These are phyloP conservation scores for Byssothecium circinans DNA, from an alignment of 2,329 filamentous ascomycete genomes.

Conservation along the genomic window DNA sequence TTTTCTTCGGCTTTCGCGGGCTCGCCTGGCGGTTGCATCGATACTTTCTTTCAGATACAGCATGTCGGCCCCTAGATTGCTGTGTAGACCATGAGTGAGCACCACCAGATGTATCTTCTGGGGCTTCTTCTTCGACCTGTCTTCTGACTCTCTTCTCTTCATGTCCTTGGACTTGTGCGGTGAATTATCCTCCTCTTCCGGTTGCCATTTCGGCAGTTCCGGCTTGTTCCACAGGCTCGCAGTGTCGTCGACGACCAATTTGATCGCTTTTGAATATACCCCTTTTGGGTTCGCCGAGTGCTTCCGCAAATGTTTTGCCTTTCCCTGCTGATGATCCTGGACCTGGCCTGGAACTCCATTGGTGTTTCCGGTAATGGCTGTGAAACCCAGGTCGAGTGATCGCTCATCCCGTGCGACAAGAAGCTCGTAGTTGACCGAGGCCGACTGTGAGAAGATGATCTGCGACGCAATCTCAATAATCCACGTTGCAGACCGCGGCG, in stretches of 20 bases:
- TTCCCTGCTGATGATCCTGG: constrained; percentile 72
- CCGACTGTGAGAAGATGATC: constrained; percentile 88
- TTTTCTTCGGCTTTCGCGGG: constrained; percentile 67
- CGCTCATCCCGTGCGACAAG: constrained; percentile 83
- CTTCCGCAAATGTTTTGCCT: constrained; percentile 54
- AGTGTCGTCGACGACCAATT: constrained; percentile 82
- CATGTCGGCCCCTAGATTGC: constrained; percentile 95
- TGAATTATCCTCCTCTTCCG: constrained; percentile 34
- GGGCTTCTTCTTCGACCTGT: constrained; percentile 60
- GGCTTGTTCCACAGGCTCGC: constrained; percentile 92
- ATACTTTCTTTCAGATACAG: constrained; percentile 97
- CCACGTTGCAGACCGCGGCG: constrained; percentile 71
- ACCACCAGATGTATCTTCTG: constrained; percentile 90
- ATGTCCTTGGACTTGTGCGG: constrained; percentile 27
- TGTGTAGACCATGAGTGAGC: constrained; percentile 91
- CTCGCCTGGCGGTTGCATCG: constrained; percentile 76
- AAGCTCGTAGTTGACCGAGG: constrained; percentile 84
- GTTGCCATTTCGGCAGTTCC: constrained; percentile 66
- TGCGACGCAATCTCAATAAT: constrained; percentile 89
- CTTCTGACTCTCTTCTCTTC: constrained; percentile 18
- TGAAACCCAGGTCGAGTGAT: constrained; percentile 70
- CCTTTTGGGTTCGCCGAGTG: constrained; percentile 69
- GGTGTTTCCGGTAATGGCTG: constrained; percentile 56
- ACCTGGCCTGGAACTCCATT: constrained; percentile 63
- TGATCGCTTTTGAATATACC: constrained; percentile 80